Evolutionary conservation across 805 yeast genomes (phyloP).

Genomic region (Saccharomycopsis malanga): DNA sequence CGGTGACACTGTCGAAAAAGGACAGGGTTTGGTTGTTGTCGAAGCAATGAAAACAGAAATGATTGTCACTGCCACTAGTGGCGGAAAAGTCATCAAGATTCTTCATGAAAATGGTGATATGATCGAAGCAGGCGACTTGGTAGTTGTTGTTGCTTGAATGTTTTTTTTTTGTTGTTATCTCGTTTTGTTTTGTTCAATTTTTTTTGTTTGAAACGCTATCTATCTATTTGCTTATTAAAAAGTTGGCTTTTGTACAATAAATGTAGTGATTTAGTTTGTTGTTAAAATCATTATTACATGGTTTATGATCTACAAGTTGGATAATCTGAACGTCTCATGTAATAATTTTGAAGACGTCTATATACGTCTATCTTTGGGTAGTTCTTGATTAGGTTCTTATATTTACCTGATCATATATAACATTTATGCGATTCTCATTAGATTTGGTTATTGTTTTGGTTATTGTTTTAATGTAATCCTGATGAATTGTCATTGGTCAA

Average conservation of each 20-base stretch:
- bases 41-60: slow-evolving; percentile 99
- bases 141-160: slow-evolving; percentile 47
- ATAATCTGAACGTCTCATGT: too few species aligned
- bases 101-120: slow-evolving; percentile 85
- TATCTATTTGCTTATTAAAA: not conserved
- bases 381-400: too few species aligned
- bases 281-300: too few species aligned
- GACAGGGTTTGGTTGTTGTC: slow-evolving; percentile 78
- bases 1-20: slow-evolving; percentile 66
- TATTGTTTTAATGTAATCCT: too few species aligned
- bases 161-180: not conserved
- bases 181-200: not conserved
- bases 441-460: too few species aligned
- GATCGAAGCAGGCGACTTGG: slow-evolving; percentile 95
- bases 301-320: too few species aligned
- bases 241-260: not conserved
- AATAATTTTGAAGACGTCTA: too few species aligned
- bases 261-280: too few species aligned
- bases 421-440: too few species aligned
- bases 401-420: too few species aligned
- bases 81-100: slow-evolving; percentile 67
- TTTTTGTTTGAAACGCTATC: slow-evolving; percentile 1
- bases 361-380: too few species aligned
- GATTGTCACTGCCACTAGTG: slow-evolving; percentile 67
- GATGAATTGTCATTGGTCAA: too few species aligned